phyloP scores from a whole-genome alignment of 768 basidiomycete genomes.

The Flagelloscypha sp. region DNA sequence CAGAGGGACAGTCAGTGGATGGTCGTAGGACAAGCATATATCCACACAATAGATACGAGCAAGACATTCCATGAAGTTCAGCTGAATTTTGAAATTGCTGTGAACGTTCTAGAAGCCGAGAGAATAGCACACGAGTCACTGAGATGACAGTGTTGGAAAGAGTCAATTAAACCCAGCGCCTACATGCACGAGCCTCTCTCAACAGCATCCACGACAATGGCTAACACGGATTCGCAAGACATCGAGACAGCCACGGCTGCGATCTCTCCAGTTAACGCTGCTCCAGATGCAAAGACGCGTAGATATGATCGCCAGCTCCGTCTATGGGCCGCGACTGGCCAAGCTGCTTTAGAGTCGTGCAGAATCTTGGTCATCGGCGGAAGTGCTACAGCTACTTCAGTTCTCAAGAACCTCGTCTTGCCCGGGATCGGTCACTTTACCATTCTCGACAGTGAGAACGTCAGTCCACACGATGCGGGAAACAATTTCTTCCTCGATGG shows the following conservation, averaged over 20 bases:
- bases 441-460: slow-evolving; percentile 60
- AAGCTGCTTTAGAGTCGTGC: slow-evolving; percentile 78
- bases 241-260: slow-evolving; percentile 38
- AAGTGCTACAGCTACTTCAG: slow-evolving; percentile 78
- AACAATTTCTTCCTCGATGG: slow-evolving; percentile 95
- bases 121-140: no score
- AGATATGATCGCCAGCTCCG: slow-evolving; percentile 95
- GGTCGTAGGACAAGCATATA: no score
- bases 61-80: no score
- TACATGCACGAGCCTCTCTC: slow-evolving; percentile 1
- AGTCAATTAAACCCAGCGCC: no score
- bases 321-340: slow-evolving; percentile 91
- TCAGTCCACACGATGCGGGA: slow-evolving; percentile 72
- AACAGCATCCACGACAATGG: slow-evolving; percentile 16
- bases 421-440: slow-evolving; percentile 97
- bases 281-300: slow-evolving; percentile 78
- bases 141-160: no score
- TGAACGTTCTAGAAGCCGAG: no score
- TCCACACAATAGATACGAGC: no score
- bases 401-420: slow-evolving; percentile 93
- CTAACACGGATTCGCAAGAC: slow-evolving; percentile 34
- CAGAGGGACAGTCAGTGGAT: no score
- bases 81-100: no score
- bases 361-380: slow-evolving; percentile 75
- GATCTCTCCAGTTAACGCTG: slow-evolving; percentile 24